Conservation (phyloP, 2,329 filamentous ascomycete genomes). For the Paraphoma chrysanthemicola region DNA sequence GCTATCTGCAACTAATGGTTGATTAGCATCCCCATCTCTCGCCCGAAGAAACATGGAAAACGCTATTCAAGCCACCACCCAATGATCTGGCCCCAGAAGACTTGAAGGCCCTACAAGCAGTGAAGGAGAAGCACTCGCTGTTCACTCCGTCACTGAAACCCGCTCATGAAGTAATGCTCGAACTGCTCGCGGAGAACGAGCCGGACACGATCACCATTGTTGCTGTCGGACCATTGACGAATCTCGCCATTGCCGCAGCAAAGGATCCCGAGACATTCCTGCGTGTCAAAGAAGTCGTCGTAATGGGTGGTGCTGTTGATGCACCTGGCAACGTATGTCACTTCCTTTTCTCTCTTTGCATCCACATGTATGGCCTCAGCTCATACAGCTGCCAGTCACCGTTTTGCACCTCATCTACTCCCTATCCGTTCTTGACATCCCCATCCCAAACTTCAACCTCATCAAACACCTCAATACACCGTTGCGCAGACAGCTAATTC, state of each 20-base stretch:
- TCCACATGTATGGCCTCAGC: constrained; percentile 7
- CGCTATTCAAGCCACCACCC: constrained; percentile 50
- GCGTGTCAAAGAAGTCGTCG: constrained; percentile 85
- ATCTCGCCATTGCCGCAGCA: constrained; percentile 85
- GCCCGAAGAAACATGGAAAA: constrained; percentile 56
- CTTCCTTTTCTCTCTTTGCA: neutral
- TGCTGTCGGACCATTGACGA: constrained; percentile 90
- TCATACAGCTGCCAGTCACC: constrained; percentile 26
- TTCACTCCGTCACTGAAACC: constrained; percentile 79
- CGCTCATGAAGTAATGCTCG: constrained; percentile 88
- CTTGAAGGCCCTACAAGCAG: constrained; percentile 43
- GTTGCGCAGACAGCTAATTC: constrained; percentile 37
- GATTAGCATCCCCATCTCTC: constrained; percentile 57
- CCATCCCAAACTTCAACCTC: constrained; percentile 45
- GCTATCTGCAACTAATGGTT: constrained; percentile 4
- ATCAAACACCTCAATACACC: constrained; percentile 48
- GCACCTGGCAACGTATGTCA: constrained; percentile 73
- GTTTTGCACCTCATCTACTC: constrained; percentile 28
- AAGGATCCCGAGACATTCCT: constrained; percentile 90
- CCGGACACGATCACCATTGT: constrained; percentile 87
- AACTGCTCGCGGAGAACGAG: constrained; percentile 81
- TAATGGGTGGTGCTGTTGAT: constrained; percentile 91
- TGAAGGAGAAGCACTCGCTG: constrained; percentile 51
- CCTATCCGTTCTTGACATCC: constrained; percentile 16
- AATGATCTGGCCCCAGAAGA: constrained; percentile 41